Base-by-base conservation (phyloP, 1,284 basidiomycete genomes). In the Grifola frondosa region DNA sequence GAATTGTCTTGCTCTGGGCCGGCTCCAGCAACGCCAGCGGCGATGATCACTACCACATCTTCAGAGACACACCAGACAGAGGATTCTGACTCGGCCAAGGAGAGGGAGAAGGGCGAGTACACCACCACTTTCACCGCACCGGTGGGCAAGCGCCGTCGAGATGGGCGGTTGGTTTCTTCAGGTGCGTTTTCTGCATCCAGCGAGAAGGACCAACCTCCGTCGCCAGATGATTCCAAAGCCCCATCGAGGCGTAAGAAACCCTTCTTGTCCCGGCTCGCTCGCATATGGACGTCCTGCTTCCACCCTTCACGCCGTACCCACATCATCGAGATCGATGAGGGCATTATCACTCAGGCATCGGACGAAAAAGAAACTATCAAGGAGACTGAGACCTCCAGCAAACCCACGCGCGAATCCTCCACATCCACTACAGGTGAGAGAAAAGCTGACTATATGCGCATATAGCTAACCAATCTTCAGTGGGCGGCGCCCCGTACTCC, bases 271-370 rank as follows among this genome's bases (percentile, higher is more conserved):
- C 69, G 67, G 52, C 62, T 77, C 36, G 62, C 74, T 25, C 67
- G 65, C 45, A 67, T 70, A 45, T 68, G 77, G 47, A 67, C 75
- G 25, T 73, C 76, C 29, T 80, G 76, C 48, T 61, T 75, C 38
- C 58, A 63, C 15, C 63, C 73, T 22, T 65, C 61, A 29, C 63
- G 62, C 23, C 61, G 64, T 48, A 55, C 72, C 30, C 73, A 72
- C 47, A 58, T 56, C 45, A 49, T 69, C 37, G 67, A 67, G 44
- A 46, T 61, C 40, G 58, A 59, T 34, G 60, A 57, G 46, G 58
- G 57, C 21, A 54, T 51, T 25, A 49, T 58, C 12, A 50, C 41
- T 23, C 37, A 53, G 12, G 50, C 54, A 21, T 58, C 57, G 25
- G 53, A 52, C n/a, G 65, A 68, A 51, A 66, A 66, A 42, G 49